Evolutionary conservation across 768 basidiomycete species (phyloP), one percentile per base, ranked within the genome.

Genomic region (Steccherinum ochraceum): DNA sequence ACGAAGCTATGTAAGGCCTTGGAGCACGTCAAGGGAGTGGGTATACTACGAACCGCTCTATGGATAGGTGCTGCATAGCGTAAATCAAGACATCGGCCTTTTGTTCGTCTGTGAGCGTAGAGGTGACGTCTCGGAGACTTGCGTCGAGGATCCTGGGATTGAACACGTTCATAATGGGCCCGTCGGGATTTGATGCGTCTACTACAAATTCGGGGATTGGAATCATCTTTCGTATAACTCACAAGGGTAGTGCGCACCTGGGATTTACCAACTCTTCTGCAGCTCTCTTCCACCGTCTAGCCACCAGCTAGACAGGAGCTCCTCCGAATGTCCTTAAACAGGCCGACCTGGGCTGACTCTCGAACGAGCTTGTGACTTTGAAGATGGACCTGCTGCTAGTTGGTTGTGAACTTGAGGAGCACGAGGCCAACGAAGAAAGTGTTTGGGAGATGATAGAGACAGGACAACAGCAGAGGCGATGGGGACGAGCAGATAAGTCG

Each of bases 11-110:
- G 53, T 35, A 27, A 46, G 18, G 46, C 41, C 27, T 20, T 30
- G 50, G 26, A 42, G 50, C 30, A 43, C 20, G 27, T 46, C 43
- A 40, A 18, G 53, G 25, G 48, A 46, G n/a, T 40, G 24, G 35
- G 41, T n/a, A 52, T 12, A 54, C 48, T n/a, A 62, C 66, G 52
- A 62, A 86, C 83, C 83, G 76, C 52, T 90, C 83, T 44, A 76
- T 72, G 47, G 84, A 80, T 53, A 95, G 79, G 59, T 84, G 85
- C 56, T 84, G 82, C 76, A 93, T 81, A n/a, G 89, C 90, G 56
- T 87, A 82, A 45, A 92, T 65, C 48, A 91, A 69, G 30, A 87
- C 73, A 51, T 84, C 83, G 18, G 77, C 83, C 64, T 87, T 88
- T 62, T 86, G 78, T 56, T 76, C 76, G 61, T 83, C 77, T 3